Base-by-base conservation (phyloP, 164 flowering plant genomes). In the Nelumbo lutea region DNA sequence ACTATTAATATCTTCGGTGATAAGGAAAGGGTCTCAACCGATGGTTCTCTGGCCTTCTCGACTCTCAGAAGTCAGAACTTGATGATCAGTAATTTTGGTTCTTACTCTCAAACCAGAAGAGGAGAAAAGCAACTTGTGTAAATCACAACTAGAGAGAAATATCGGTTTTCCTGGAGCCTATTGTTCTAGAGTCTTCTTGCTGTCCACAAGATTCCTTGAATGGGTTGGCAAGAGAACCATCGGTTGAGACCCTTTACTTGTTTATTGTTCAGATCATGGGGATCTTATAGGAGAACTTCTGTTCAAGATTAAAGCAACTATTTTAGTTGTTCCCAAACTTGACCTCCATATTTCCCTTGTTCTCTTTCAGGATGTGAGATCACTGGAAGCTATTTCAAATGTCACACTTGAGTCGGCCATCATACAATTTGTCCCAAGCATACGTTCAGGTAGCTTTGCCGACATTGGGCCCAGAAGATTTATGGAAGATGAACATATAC, bases 401-500 rank as follows among this genome's bases (percentile, higher is more conserved):
- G 71, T 70, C 11, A 61, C 76, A 44, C 41, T 78, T 9, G 88
- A 84, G 67, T 60, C 86, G 55, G 15, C 81, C 40, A 61, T 71
- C 5, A 62, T 60, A 11, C 78, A 72, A 42, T 86, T 79, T 79
- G 60, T 78, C 39, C 98, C 96, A 27, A 73, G 52, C 43, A 83
- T 93, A 59, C 87, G 90, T 38, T 93, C 96, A 14, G 98, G 96
- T 40, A 89, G 96, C 76, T 81, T 62, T 79, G 83, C 96, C 15
- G 88, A 89, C 70, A 88, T 88, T 61, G 96, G 98, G 52, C 70
- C 77, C 2, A 74, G 91, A 13, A 67, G 72, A 8, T 79, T 78
- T 43, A 93, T 87, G 87, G 96, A 93, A 57, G 98, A 93, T 77
- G 88, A 90, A 59, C 96, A 93, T 78, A 83, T 90, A 57, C 66